Evolutionary conservation across 176 grass and related monocot species (phyloP).

Genomic region (Panicum miliaceum): DNA sequence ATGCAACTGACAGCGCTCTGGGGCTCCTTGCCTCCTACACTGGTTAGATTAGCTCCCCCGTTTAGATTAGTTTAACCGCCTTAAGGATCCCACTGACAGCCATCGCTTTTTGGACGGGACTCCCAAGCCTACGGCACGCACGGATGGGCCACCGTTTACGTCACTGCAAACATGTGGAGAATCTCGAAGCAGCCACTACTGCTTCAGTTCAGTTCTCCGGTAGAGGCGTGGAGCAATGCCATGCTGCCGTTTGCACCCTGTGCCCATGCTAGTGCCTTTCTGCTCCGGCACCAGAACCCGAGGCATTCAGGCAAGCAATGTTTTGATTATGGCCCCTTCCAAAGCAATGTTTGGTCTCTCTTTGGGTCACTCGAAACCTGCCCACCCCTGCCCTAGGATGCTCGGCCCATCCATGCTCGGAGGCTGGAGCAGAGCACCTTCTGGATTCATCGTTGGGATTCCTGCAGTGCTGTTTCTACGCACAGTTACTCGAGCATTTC

Average conservation of each 20-base stretch:
- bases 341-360: constrained; percentile 41
- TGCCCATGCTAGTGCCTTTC: constrained; percentile 39
- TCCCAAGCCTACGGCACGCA: background rate
- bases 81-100: constrained; percentile 9
- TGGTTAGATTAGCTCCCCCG: background rate
- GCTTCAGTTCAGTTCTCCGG: background rate
- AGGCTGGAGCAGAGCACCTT: background rate
- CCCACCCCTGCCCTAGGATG: constrained; percentile 29
- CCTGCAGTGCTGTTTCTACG: background rate
- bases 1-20: background rate
- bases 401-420: background rate
- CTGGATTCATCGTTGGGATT: constrained; percentile 1
- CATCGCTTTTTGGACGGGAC: background rate
- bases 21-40: no score
- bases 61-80: background rate
- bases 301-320: constrained; percentile 22
- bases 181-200: constrained; percentile 8
- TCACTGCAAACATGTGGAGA: constrained; percentile 31
- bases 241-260: background rate
- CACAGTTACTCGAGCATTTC: constrained; percentile 12
- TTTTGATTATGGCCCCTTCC: constrained; percentile 26
- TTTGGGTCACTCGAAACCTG: constrained; percentile 44
- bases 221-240: constrained; percentile 31
- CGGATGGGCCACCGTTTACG: constrained; percentile 41
- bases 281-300: constrained; percentile 45